These are phyloP conservation scores for Aethionema arabicum DNA, from an alignment of 345 rosid species.

Conservation along the genomic window DNA sequence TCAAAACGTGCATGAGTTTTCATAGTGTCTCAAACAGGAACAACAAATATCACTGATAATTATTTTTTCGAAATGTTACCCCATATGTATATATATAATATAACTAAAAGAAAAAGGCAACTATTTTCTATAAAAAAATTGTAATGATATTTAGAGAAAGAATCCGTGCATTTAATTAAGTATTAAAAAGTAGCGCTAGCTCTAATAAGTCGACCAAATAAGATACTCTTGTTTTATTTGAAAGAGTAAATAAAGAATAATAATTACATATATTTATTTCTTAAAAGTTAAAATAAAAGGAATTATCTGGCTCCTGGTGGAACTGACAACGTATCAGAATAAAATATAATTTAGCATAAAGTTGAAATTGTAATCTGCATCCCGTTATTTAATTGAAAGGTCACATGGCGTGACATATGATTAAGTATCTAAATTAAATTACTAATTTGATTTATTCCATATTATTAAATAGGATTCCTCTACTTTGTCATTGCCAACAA, in stretches of 20 bases:
- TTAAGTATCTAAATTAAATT: constrained; percentile 32
- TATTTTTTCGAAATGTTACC: too few species aligned
- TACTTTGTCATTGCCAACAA: constrained; percentile 31
- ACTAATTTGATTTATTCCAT: constrained; percentile 26
- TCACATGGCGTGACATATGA: constrained; percentile 36
- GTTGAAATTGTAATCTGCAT: constrained; percentile 29
- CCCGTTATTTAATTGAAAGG: constrained; percentile 68
- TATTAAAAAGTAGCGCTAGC: constrained; percentile 10
- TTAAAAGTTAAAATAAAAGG: neutral
- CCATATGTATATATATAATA: too few species aligned
- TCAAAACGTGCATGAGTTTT: too few species aligned
- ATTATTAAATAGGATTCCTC: constrained; percentile 21
- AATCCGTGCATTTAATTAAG: constrained; percentile 9
- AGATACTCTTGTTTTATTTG: constrained; percentile 22
- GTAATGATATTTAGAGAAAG: too few species aligned
- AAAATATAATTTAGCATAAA: neutral
- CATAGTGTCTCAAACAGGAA: too few species aligned
- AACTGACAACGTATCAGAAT: constrained; percentile 13
- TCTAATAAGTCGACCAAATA: constrained; percentile 14
- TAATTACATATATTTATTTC: neutral
- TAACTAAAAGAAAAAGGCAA: too few species aligned
- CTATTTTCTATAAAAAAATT: too few species aligned
- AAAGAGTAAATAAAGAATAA: constrained; percentile 6
- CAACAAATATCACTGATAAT: too few species aligned
- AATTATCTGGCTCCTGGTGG: constrained; percentile 30